Conservation (phyloP, 164 flowering plant species). For the Vitis rotundifolia region DNA sequence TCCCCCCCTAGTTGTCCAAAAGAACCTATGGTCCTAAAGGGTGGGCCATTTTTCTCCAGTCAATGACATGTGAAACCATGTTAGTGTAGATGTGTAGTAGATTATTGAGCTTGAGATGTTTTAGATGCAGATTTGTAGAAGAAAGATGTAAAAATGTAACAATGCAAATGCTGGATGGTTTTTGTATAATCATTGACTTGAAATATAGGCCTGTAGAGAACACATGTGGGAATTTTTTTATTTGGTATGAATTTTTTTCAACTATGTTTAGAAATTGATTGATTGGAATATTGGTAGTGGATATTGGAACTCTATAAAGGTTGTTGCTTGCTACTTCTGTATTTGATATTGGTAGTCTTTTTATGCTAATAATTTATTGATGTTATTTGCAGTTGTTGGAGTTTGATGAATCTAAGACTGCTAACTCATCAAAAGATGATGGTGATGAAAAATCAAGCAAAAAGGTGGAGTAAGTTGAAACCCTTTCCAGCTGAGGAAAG, state of each 20-base stretch:
- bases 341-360: conserved; percentile 1
- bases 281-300: neutral
- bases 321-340: neutral
- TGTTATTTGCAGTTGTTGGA: conserved; percentile 55
- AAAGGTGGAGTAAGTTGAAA: conserved; percentile 46
- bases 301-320: neutral
- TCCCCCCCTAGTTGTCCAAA: too few species aligned
- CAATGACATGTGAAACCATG: too few species aligned
- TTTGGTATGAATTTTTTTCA: neutral
- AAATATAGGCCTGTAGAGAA: too few species aligned
- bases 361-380: neutral
- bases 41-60: too few species aligned
- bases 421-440: conserved; percentile 30
- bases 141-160: too few species aligned
- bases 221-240: too few species aligned
- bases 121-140: too few species aligned
- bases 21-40: too few species aligned
- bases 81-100: too few species aligned
- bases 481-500: neutral
- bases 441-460: conserved; percentile 39
- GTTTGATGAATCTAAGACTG: conserved; percentile 70
- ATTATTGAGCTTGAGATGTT: too few species aligned
- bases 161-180: neutral
- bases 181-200: neutral
- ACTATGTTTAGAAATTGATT: neutral